Evolutionary conservation across 2,329 filamentous ascomycete species (phyloP).

Genomic region (Neofusicoccum umdonicola): DNA sequence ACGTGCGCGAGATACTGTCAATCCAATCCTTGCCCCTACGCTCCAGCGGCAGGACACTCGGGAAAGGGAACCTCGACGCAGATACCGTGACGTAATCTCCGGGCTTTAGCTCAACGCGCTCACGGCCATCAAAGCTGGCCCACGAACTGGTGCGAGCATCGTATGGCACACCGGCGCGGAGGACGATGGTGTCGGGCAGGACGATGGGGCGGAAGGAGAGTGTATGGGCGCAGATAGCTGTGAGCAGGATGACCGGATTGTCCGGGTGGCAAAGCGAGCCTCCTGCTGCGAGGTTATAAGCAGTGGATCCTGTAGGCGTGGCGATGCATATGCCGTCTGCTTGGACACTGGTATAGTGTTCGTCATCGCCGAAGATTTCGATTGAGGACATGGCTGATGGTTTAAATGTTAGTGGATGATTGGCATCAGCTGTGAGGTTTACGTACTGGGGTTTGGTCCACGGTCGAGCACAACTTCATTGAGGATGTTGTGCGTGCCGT

Average conservation of each 20-base stretch:
- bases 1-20: conserved; percentile 73
- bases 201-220: conserved; percentile 96
- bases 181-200: conserved; percentile 89
- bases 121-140: conserved; percentile 96
- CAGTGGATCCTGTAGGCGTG: conserved; percentile 90
- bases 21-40: conserved; percentile 75
- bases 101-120: conserved; percentile 70
- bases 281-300: conserved; percentile 94
- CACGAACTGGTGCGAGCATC: conserved; percentile 84
- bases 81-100: conserved; percentile 85
- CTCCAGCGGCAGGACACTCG: conserved; percentile 69
- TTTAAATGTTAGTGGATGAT: neutral
- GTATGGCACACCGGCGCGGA: conserved; percentile 92
- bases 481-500: conserved; percentile 82
- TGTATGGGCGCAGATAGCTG: conserved; percentile 91
- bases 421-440: neutral
- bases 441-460: conserved; percentile 84
- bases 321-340: conserved; percentile 93
- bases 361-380: conserved; percentile 90
- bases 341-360: conserved; percentile 90
- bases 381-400: conserved; percentile 78
- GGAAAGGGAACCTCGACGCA: conserved; percentile 77
- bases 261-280: conserved; percentile 93
- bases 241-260: conserved; percentile 92
- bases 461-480: conserved; percentile 97